Conservation (phyloP, 495 filamentous ascomycete species). For the Penicillium canescens region DNA sequence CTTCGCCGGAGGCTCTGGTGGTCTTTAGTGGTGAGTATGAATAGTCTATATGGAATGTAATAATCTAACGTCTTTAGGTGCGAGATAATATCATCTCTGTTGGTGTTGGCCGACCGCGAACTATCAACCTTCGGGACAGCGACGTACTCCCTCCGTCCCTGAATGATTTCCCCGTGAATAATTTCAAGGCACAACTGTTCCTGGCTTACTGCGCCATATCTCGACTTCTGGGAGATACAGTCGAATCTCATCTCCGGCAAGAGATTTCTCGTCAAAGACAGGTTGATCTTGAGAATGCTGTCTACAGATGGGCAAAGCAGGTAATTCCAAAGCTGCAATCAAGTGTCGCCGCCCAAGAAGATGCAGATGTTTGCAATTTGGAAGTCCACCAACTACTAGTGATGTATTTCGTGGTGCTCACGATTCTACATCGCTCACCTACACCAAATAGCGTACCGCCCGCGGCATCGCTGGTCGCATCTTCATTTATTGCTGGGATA, state of each 20-base stretch:
- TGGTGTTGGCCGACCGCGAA: constrained; percentile 29
- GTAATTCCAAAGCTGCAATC: constrained; percentile 26
- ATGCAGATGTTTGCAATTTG: constrained; percentile 17
- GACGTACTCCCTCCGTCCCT: constrained; percentile 33
- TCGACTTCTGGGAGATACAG: constrained; percentile 27
- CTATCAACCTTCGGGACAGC: constrained; percentile 30
- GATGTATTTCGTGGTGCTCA: constrained; percentile 31
- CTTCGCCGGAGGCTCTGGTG: constrained; percentile 30
- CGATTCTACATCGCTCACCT: constrained; percentile 27
- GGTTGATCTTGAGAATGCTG: constrained; percentile 28
- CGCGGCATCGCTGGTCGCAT: constrained; percentile 25
- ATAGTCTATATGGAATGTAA: not conserved
- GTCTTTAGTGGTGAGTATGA: constrained; percentile 28
- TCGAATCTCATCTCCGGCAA: constrained; percentile 25
- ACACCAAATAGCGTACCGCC: constrained; percentile 26
- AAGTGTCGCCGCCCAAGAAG: constrained; percentile 17
- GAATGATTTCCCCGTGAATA: constrained; percentile 24
- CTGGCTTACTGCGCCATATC: constrained; percentile 29
- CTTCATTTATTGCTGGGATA: constrained; percentile 31
- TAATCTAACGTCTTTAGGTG: constrained; percentile 12
- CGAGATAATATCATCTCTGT: constrained; percentile 33
- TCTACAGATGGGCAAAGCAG: constrained; percentile 32
- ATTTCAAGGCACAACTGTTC: constrained; percentile 26
- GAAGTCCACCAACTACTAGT: constrained; percentile 27
- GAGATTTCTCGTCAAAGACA: constrained; percentile 28